These are phyloP conservation scores for Usnea hakonensis DNA, from an alignment of 495 filamentous ascomycete species.

Conservation along the genomic window DNA sequence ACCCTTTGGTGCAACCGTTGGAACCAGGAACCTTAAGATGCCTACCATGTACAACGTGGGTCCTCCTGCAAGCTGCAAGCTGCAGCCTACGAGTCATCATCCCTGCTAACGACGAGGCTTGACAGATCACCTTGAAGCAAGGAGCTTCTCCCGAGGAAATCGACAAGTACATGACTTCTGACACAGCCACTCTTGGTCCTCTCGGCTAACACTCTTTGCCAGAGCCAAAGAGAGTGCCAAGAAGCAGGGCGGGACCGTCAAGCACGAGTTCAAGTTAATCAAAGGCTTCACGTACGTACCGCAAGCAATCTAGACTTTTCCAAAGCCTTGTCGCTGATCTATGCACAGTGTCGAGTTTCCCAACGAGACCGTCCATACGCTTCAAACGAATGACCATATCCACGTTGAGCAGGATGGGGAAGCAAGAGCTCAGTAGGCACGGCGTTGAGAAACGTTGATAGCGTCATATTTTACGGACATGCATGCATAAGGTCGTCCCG, in stretches of 20 bases:
- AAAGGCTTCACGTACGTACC: slow-evolving; percentile 78
- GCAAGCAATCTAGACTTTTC: background rate
- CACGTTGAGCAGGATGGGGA: slow-evolving; percentile 68
- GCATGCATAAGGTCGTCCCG: background rate
- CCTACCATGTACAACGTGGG: slow-evolving; percentile 59
- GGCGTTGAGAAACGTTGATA: background rate
- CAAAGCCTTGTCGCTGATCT: slow-evolving; percentile 17
- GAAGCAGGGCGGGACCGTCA: slow-evolving; percentile 71
- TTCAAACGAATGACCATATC: slow-evolving; percentile 60
- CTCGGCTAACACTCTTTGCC: slow-evolving; percentile 3
- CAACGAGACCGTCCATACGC: slow-evolving; percentile 50
- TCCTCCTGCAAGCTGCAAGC: slow-evolving; percentile 13
- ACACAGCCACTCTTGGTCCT: background rate
- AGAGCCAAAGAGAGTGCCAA: slow-evolving; percentile 66
- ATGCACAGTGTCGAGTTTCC: slow-evolving; percentile 62
- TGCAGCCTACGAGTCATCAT: background rate
- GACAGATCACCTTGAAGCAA: slow-evolving; percentile 71
- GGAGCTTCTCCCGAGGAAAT: slow-evolving; percentile 53
- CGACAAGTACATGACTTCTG: slow-evolving; percentile 43
- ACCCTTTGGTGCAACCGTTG: background rate
- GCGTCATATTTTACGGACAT: background rate
- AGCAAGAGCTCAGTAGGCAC: slow-evolving; percentile 57
- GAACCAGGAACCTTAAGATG: slow-evolving; percentile 5
- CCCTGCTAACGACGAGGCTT: background rate
- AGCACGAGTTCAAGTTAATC: slow-evolving; percentile 74